Evolutionary conservation across 1,284 basidiomycete species (phyloP), one percentile per base, ranked within the genome.

Genomic region (Apiotrichum brassicae): DNA sequence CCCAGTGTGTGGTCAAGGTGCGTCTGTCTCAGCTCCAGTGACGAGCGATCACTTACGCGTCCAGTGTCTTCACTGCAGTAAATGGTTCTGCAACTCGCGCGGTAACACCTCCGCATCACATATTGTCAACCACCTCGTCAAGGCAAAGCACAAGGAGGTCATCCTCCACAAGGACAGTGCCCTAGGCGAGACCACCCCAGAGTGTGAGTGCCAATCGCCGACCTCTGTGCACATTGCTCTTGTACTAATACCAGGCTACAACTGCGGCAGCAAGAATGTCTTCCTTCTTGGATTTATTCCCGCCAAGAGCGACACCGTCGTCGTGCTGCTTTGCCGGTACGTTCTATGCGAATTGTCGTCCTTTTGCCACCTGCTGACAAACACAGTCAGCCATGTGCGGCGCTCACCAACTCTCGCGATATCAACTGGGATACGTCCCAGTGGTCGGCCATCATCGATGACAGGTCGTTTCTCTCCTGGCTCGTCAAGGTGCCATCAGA

Each of bases 61-160:
- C 3, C 43, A 75, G 75, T 99, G 95, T 66, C 79, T 97, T 28
- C 76, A 92, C 45, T 99, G 95, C 73, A 83, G 83, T 50, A 98
- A 98, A 72, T 99, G 94, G 92, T 99, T 99, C 73, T 99, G 95
- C 79, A 99, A 99, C 73, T 94, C 94, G n/a, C 83, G 94, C 46
- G 93, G 94, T 46, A 94, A 93, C 65, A 97, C 93, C 3, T 94
- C 93, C 1, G 94, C 93, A 3, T 97, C 92, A 2, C 95, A 99
- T 71, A 98, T 99, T 62, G 94, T 99, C 64, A 97, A 95, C 73
- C 95, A 99, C 75, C 81, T 99, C 49, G 95, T 98, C 47, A 89
- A 94, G 64, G 92, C 95, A 24, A 97, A 97, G 75, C 95, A 99
- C 77, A 97, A 97, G 76, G 94, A 98, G 70, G 94, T 99, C 54